A percentile compares a stretch with the other conserved stretches of the same genome.
These are phyloP conservation scores for Collariella sp. DNA, from an alignment of 495 filamentous ascomycete genomes.

Conservation along the genomic window DNA sequence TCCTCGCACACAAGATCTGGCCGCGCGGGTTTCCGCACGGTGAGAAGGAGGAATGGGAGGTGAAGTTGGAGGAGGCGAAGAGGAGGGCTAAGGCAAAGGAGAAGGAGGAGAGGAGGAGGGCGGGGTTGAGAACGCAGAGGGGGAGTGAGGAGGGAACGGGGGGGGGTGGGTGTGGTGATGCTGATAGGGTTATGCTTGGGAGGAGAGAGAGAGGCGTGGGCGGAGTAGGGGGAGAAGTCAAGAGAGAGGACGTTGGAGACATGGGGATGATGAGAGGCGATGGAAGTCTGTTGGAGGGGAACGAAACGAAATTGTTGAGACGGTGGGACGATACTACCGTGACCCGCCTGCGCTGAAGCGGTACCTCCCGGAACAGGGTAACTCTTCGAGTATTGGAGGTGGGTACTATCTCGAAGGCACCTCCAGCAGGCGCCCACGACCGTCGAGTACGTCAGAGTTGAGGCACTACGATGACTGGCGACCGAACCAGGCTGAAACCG, in stretches of 20 bases:
- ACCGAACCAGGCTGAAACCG: not conserved
- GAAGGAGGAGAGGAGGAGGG: not conserved
- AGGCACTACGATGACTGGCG: constrained; percentile 4
- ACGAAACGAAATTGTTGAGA: not conserved
- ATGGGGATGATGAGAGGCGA: not conserved
- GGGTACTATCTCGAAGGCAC: not conserved
- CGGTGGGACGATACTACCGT: constrained; percentile 8
- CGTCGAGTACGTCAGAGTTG: not conserved
- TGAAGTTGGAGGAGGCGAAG: constrained; percentile 8
- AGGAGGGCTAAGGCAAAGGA: constrained; percentile 3
- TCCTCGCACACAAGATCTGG: constrained; percentile 34
- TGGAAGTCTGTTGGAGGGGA: not conserved
- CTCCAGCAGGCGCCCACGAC: not conserved
- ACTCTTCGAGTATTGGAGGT: not conserved
- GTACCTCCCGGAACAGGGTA: not conserved
- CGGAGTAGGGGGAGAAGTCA: not conserved
- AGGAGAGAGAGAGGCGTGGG: not conserved
- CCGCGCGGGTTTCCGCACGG: constrained; percentile 34
- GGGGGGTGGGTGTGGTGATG: not conserved
- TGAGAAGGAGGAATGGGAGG: constrained; percentile 33
- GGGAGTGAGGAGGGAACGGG: not conserved
- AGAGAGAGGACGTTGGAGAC: not conserved
- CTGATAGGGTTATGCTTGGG: not conserved
- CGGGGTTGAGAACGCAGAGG: not conserved
- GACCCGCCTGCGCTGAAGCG: constrained; percentile 6